A percentile compares a stretch with the other conserved stretches of the same genome.
phyloP scores from a whole-genome alignment of 768 basidiomycete genomes.

The Mycena rebaudengoi region DNA sequence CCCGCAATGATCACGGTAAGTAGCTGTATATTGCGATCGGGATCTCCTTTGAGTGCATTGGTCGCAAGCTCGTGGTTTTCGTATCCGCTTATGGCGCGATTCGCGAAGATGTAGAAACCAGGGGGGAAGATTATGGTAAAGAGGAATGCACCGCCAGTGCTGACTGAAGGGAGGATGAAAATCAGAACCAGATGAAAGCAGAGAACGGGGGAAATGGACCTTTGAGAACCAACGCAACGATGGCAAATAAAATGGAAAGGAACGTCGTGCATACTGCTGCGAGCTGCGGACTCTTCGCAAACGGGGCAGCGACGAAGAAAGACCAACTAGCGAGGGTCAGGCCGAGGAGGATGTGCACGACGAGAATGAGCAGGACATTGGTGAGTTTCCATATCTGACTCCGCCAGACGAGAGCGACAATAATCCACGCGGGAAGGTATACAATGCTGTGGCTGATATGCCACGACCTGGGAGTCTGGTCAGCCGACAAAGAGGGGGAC shows the following conservation, averaged over 20 bases:
- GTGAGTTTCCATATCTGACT: slow-evolving; percentile 71
- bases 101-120: slow-evolving; percentile 77
- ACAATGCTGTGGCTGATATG: slow-evolving; percentile 69
- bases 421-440: slow-evolving; percentile 83
- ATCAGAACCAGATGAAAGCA: not conserved
- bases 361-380: slow-evolving; percentile 65
- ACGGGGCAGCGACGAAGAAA: slow-evolving; percentile 73
- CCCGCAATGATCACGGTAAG: slow-evolving; percentile 70
- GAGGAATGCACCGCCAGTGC: slow-evolving; percentile 59
- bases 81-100: slow-evolving; percentile 72
- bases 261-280: slow-evolving; percentile 75
- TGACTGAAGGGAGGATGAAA: slow-evolving; percentile 27
- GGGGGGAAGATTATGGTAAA: slow-evolving; percentile 81
- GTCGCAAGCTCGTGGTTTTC: slow-evolving; percentile 67
- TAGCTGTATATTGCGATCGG: slow-evolving; percentile 62
- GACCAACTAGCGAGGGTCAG: slow-evolving; percentile 76
- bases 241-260: slow-evolving; percentile 69
- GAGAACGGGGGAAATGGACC: not conserved
- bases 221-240: slow-evolving; percentile 67
- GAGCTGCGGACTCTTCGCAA: slow-evolving; percentile 77
- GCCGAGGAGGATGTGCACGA: slow-evolving; percentile 73
- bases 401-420: slow-evolving; percentile 72
- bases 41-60: slow-evolving; percentile 64
- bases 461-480: no score
- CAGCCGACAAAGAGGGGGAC: no score